Evolutionary conservation across 305 asterid species (phyloP), one percentile per base, ranked within the genome.

Genomic region (Solanum chacoense): DNA sequence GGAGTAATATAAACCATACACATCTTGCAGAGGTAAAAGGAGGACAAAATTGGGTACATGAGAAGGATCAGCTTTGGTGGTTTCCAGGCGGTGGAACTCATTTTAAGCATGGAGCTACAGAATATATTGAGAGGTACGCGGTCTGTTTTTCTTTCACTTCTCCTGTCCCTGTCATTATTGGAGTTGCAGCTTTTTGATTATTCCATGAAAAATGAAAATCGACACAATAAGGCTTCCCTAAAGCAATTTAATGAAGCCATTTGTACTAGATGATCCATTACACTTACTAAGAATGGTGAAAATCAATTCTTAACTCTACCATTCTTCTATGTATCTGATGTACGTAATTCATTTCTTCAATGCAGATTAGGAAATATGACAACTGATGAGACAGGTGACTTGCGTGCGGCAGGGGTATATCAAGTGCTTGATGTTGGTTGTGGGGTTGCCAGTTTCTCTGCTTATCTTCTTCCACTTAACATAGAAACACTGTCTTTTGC

Each of bases 61-160:
- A 94, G 29, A 96, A 93, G 92, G 96, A 90, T 88, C 90, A 92
- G 8, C 91, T 95, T 6, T 96, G 98, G 99, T 97, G 98, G 98
- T 97, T 97, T 91, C 99, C 99, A 11, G 99, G 99, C 72, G 99
- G 99, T 83, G 99, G 99, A 89, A 97, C 99, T 65, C 99, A 97
- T 91, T 97, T 97, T 90, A 97, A 97, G 93, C 93, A 97, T 88
- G 99, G 99, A 93, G 99, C 99, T 92, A 40, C 96, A 7, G 99
- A 97, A 91, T 97, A 97, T 90, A 96, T 96, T 72, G 92, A 95
- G 90, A 95, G 99, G 99, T 95, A 93, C 55, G 88, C n/a, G 4
- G 42, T 50, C 73, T 83, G 28, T 31, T 50, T 50, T 32, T 83
- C 28, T 31, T 31, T 83, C 73, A 20, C 73, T 83, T 81, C 86